A percentile compares a stretch with the other conserved stretches of the same genome.
phyloP scores from a whole-genome alignment of 306 rosid species.

The Ammopiptanthus mongolicus region DNA sequence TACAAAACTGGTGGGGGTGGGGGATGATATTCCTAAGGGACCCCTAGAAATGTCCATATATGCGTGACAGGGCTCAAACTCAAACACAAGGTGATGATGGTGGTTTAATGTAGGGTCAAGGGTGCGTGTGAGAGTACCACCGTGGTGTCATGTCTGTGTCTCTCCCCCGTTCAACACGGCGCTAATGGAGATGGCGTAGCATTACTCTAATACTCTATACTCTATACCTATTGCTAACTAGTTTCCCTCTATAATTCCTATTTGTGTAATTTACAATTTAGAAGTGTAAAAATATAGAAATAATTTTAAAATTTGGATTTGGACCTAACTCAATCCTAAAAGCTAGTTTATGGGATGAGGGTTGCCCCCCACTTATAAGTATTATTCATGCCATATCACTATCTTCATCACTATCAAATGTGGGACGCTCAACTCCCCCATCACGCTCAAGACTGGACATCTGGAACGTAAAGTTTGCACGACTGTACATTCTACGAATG shows the following conservation, averaged over 20 bases:
- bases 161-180: background rate
- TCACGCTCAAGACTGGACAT: no score
- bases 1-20: background rate
- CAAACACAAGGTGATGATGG: background rate
- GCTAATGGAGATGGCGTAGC: background rate
- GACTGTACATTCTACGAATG: no score
- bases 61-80: background rate
- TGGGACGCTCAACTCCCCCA: no score
- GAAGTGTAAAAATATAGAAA: no score
- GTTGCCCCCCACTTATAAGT: no score
- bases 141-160: conserved; percentile 15
- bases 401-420: no score
- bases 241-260: background rate
- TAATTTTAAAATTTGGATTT: no score
- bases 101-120: background rate
- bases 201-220: background rate
- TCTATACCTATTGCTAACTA: background rate
- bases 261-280: no score
- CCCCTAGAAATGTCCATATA: background rate
- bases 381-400: no score
- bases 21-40: background rate
- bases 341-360: no score
- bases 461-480: no score
- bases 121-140: background rate
- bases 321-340: no score